These are phyloP conservation scores for Sonneratia alba DNA, from an alignment of 345 rosid species.

Conservation along the genomic window DNA sequence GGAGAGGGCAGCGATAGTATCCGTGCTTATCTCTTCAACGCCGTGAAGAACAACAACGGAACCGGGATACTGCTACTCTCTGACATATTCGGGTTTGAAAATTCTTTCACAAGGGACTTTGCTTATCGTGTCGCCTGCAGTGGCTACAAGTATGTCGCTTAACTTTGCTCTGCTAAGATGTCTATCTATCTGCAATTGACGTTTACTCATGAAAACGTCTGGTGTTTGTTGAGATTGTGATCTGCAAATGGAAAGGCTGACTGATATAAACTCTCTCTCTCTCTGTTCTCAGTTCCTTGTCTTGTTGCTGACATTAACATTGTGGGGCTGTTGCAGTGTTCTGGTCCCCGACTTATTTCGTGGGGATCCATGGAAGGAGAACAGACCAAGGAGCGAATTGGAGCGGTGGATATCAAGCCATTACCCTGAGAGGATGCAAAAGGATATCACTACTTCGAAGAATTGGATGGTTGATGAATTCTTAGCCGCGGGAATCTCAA, in stretches of 20 bases:
- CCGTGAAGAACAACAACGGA: slow-evolving; percentile 81
- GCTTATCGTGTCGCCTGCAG: slow-evolving; percentile 86
- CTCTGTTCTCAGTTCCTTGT: neutral
- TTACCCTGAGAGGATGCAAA: slow-evolving; percentile 35
- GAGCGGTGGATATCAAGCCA: slow-evolving; percentile 55
- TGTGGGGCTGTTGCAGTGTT: slow-evolving; percentile 41
- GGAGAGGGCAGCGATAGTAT: slow-evolving; percentile 49
- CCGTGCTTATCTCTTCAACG: slow-evolving; percentile 56
- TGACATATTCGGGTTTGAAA: slow-evolving; percentile 73
- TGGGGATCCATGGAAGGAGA: slow-evolving; percentile 69
- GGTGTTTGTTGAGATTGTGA: no score
- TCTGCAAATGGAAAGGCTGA: no score
- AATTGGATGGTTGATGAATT: slow-evolving; percentile 80
- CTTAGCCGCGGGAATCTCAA: slow-evolving; percentile 64
- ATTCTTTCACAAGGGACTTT: slow-evolving; percentile 70
- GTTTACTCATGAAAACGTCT: neutral
- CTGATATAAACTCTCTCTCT: no score
- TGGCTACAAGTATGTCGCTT: slow-evolving; percentile 63
- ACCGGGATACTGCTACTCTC: slow-evolving; percentile 62
- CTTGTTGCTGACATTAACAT: neutral
- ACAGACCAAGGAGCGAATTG: slow-evolving; percentile 27
- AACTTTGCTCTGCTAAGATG: slow-evolving; percentile 1
- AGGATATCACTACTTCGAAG: slow-evolving; percentile 39
- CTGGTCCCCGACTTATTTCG: slow-evolving; percentile 84
- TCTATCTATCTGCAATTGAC: neutral